Evolutionary conservation across 257 asterid genomes (phyloP), one percentile per base, ranked within the genome.

Genomic region (Misopates orontium): DNA sequence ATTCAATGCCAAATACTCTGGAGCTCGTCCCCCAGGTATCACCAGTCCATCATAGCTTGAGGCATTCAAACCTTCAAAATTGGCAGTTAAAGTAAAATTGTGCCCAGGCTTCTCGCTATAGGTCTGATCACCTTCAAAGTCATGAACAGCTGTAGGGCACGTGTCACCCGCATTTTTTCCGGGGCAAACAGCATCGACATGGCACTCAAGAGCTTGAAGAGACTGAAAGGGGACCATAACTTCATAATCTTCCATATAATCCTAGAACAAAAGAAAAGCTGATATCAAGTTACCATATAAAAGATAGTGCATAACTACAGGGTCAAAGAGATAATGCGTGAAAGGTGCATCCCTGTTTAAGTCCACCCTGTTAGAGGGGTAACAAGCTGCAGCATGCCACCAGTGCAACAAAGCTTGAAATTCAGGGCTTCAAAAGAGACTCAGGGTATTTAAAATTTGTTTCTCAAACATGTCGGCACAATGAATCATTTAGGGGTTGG

Each of bases 111-210:
- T 93, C 84, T 93, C 99, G 62, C 95, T 87, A 53, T 93, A 93
- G 44, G 99, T 90, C 73, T 93, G 97, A 78, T 90, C 99, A 44
- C 99, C 99, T 86, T 93, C 99, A 25, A 93, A 93, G 73, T 93
- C 99, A 41, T 90, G 99, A 73, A 93, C 88, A 64, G 96, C 97
- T 0, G 97, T 90, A 17, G 89, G 81, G 70, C 96, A 93, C 36
- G 54, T 82, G 8, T 90, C 95, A 18, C 99, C 96, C 0, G 79
- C 87, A 21, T 61, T 64, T 74, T 86, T 93, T 40, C 77, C 81
- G 1, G 99, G 97, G 81, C 99, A 93, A 69, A 93, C 74, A 16
- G 96, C 95, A 79, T 93, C 96, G 18, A 87, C 95, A 23, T 83
- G 92, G 63, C 97, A 90, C 63, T 79, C 96, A 5, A 93, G 96